Conservation (phyloP, 1,284 basidiomycete genomes). For the Filobasidium uniguttulatum region DNA sequence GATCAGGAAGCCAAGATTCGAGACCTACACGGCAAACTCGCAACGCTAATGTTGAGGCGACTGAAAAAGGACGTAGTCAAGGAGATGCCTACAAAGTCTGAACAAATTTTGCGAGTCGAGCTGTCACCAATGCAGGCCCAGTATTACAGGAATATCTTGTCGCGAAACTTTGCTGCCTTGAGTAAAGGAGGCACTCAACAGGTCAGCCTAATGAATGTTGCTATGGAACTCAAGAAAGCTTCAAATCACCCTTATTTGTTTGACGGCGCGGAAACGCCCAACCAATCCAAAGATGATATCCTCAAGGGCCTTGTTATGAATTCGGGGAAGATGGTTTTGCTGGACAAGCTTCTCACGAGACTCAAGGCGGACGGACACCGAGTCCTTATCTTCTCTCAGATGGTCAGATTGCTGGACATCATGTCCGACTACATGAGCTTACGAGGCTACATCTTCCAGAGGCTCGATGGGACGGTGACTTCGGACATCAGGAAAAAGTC, state of each 20-base stretch:
- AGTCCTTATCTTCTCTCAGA: conserved; percentile 97
- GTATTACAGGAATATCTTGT: conserved; percentile 96
- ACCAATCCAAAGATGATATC: conserved; percentile 55
- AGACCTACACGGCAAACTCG: conserved; percentile 82
- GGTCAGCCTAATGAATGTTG: conserved; percentile 87
- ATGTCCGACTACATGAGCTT: conserved; percentile 91
- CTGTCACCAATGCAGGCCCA: conserved; percentile 95
- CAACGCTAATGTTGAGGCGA: conserved; percentile 86
- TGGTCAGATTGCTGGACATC: conserved; percentile 98
- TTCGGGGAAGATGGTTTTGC: conserved; percentile 91
- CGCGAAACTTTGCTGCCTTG: conserved; percentile 88
- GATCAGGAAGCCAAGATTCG: conserved; percentile 93
- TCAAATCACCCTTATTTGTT: conserved; percentile 98
- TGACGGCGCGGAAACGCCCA: conserved; percentile 80
- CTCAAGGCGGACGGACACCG: conserved; percentile 87
- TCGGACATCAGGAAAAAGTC: conserved; percentile 72
- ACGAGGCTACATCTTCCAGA: conserved; percentile 70
- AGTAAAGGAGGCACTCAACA: conserved; percentile 75
- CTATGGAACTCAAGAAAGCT: conserved; percentile 93
- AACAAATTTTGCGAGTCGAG: conserved; percentile 92
- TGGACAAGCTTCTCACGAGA: conserved; percentile 82
- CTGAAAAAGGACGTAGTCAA: conserved; percentile 97
- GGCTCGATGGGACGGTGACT: conserved; percentile 62
- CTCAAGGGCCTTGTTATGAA: conserved; percentile 95
- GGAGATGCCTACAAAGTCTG: conserved; percentile 92